Conservation (phyloP, 768 basidiomycete species). For the Auriculariales sp. region DNA sequence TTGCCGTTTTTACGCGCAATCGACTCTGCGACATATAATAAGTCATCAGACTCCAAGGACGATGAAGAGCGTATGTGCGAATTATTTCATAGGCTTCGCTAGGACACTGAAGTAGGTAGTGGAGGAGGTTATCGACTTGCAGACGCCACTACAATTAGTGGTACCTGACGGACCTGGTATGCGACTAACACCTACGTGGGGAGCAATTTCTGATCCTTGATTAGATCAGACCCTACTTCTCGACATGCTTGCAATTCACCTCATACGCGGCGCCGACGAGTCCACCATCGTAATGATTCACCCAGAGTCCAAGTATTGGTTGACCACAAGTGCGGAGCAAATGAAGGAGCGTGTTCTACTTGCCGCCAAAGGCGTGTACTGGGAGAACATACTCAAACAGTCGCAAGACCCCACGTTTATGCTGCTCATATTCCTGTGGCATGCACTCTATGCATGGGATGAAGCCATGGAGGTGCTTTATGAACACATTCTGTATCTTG, state of each 20-base stretch:
- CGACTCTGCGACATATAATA: neutral
- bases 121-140: neutral
- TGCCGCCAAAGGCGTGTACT: conserved; percentile 21
- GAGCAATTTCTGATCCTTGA: neutral
- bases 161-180: neutral
- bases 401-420: conserved; percentile 39
- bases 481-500: conserved; percentile 33
- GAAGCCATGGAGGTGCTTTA: conserved; percentile 40
- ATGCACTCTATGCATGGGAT: conserved; percentile 48
- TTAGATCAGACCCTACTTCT: neutral
- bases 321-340: neutral
- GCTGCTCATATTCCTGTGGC: conserved; percentile 39
- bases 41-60: neutral
- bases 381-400: conserved; percentile 18
- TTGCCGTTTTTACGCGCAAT: conserved; percentile 22
- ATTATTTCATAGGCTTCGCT: neutral
- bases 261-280: neutral
- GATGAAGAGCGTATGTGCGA: neutral
- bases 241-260: neutral
- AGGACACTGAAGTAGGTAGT: neutral
- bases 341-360: conserved; percentile 6
- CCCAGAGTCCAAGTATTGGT: conserved; percentile 6
- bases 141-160: neutral
- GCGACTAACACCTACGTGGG: neutral
- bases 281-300: conserved; percentile 16